Evolutionary conservation across 257 asterid genomes (phyloP).

Genomic region (Scutellaria barbata): DNA sequence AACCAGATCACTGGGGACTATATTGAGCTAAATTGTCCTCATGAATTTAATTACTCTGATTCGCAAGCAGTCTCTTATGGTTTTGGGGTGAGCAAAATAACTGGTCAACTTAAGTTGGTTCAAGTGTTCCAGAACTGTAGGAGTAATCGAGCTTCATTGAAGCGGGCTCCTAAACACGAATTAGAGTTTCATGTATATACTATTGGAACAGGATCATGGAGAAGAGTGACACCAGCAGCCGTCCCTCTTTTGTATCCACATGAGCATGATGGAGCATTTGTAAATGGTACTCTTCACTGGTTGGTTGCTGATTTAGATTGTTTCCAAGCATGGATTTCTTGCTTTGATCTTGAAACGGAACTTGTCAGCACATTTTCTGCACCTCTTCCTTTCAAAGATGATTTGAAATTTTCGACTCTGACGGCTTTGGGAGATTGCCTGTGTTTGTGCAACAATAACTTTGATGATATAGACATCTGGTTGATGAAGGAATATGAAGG

Average conservation of each 20-base stretch:
- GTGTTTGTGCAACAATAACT: slow-evolving; percentile 36
- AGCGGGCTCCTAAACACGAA: too few relatives aligned
- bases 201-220: slow-evolving; percentile 45
- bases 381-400: neutral
- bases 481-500: slow-evolving; percentile 16
- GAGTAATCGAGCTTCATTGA: too few relatives aligned
- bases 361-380: slow-evolving; percentile 28
- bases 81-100: too few relatives aligned
- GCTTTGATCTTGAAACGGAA: slow-evolving; percentile 2
- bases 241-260: neutral
- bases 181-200: too few relatives aligned
- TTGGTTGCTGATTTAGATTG: too few relatives aligned
- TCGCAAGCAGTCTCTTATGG: too few relatives aligned
- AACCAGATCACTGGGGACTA: slow-evolving; percentile 43
- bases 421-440: slow-evolving; percentile 28
- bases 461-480: slow-evolving; percentile 38
- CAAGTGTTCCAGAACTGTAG: too few relatives aligned
- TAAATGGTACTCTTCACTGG: slow-evolving; percentile 33
- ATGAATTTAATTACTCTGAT: too few relatives aligned
- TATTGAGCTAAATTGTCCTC: slow-evolving; percentile 28
- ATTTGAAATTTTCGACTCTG: neutral
- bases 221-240: slow-evolving; percentile 13
- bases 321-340: too few relatives aligned
- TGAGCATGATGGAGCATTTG: neutral
- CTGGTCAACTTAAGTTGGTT: too few relatives aligned